phyloP scores from a whole-genome alignment of 352 stramenopile genomes.

The Aphanomyces invadans region DNA sequence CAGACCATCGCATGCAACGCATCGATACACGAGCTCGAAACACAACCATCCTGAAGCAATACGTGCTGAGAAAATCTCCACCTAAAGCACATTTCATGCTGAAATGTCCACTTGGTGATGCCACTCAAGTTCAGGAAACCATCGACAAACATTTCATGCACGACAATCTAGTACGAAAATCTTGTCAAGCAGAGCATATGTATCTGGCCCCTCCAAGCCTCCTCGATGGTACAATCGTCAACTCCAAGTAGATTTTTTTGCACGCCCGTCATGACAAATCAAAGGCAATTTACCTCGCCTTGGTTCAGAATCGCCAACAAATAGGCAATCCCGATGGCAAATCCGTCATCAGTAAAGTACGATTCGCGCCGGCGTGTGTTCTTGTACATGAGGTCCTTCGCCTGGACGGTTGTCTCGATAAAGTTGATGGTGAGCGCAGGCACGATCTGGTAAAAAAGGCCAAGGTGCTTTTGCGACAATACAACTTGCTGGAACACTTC shows the following conservation, averaged over 20 bases:
- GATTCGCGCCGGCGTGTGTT: slow-evolving; percentile 88
- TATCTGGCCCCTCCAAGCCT: no score
- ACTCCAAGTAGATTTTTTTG: no score
- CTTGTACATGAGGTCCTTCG: slow-evolving; percentile 95
- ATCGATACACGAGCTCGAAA: background rate
- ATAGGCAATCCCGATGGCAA: slow-evolving; percentile 91
- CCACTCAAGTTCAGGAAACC: no score
- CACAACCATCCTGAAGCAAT: slow-evolving; percentile 1
- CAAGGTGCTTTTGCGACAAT: slow-evolving; percentile 82
- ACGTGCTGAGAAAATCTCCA: no score
- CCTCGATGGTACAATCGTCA: no score
- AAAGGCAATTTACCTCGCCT: slow-evolving; percentile 42
- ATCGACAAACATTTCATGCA: no score
- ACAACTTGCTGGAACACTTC: slow-evolving; percentile 87
- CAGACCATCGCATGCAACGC: no score
- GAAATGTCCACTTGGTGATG: no score
- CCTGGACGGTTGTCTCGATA: slow-evolving; percentile 81
- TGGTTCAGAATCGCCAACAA: slow-evolving; percentile 88
- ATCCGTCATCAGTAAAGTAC: slow-evolving; percentile 95
- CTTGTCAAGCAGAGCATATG: no score
- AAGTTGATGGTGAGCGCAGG: slow-evolving; percentile 86
- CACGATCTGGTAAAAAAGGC: slow-evolving; percentile 89
- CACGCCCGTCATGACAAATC: background rate
- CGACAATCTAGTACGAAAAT: no score
- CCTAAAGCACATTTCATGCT: no score